Evolutionary conservation across 2,329 filamentous ascomycete genomes (phyloP).

Genomic region (Aspergillus sp.): DNA sequence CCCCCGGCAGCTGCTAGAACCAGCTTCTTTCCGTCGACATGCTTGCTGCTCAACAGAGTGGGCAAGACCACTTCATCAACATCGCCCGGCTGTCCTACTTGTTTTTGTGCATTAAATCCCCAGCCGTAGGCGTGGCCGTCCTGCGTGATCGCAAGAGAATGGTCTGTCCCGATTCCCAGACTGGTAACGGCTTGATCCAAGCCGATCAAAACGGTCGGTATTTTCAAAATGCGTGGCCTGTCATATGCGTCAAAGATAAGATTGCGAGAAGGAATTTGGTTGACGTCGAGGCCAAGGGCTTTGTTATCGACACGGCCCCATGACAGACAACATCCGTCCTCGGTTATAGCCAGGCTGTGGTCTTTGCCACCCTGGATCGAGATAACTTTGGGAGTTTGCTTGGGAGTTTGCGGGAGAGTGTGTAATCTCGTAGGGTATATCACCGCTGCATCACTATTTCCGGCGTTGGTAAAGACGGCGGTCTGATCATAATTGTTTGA

Average conservation of each 20-base stretch:
- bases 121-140: conserved; percentile 62
- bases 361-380: conserved; percentile 10
- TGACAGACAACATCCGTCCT: conserved; percentile 9
- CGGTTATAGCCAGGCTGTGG: conserved; percentile 11
- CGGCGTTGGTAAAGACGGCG: conserved; percentile 52
- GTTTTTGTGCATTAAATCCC: conserved; percentile 73
- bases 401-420: no score
- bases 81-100: conserved; percentile 49
- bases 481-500: conserved; percentile 73
- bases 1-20: conserved; percentile 64
- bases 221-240: conserved; percentile 8
- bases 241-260: conserved; percentile 5
- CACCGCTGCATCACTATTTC: conserved; percentile 45
- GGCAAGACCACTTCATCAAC: conserved; percentile 55
- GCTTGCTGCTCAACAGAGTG: conserved; percentile 61
- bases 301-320: conserved; percentile 13
- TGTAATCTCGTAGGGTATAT: no score
- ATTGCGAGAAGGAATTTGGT: conserved; percentile 5
- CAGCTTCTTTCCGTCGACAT: conserved; percentile 60
- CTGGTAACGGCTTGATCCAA: conserved; percentile 4
- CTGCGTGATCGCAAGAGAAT: conserved; percentile 61
- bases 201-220: conserved; percentile 3
- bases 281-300: conserved; percentile 6
- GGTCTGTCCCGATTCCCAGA: conserved; percentile 39
- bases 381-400: conserved; percentile 4